Conservation (phyloP, 2,329 filamentous ascomycete species). For the Paracoccidioides brasiliensis region DNA sequence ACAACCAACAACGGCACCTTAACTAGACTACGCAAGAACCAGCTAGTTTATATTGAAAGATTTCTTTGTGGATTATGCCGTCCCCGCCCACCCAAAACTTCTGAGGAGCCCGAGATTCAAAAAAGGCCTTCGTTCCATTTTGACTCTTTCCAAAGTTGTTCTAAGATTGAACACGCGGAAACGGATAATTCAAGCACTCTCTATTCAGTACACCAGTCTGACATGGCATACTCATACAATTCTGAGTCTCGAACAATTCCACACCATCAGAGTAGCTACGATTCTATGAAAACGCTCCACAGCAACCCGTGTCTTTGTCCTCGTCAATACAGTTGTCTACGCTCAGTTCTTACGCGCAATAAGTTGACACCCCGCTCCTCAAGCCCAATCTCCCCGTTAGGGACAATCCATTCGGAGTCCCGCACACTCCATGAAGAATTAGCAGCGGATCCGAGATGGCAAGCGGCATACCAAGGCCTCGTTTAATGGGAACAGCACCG, state of each 20-base stretch:
- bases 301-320: not conserved
- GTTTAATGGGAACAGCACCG: too few relatives aligned
- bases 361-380: not conserved
- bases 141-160: conserved; percentile 4
- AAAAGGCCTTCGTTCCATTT: conserved; percentile 2
- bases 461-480: not conserved
- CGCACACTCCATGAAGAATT: not conserved
- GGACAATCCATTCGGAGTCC: not conserved
- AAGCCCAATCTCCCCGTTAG: not conserved
- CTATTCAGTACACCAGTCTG: not conserved
- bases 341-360: not conserved
- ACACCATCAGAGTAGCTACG: not conserved
- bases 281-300: not conserved
- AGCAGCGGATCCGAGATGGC: not conserved
- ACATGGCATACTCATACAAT: not conserved
- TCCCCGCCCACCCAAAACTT: not conserved
- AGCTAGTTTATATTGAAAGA: conserved; percentile 5
- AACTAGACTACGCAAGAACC: conserved; percentile 1
- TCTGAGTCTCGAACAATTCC: not conserved
- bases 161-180: conserved; percentile 5
- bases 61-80: not conserved
- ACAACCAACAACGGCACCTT: not conserved
- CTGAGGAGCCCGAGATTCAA: not conserved
- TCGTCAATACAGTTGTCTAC: not conserved
- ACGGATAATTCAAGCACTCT: not conserved